phyloP scores from a whole-genome alignment of 2,329 filamentous ascomycete genomes.

The Aspergillus jensenii region DNA sequence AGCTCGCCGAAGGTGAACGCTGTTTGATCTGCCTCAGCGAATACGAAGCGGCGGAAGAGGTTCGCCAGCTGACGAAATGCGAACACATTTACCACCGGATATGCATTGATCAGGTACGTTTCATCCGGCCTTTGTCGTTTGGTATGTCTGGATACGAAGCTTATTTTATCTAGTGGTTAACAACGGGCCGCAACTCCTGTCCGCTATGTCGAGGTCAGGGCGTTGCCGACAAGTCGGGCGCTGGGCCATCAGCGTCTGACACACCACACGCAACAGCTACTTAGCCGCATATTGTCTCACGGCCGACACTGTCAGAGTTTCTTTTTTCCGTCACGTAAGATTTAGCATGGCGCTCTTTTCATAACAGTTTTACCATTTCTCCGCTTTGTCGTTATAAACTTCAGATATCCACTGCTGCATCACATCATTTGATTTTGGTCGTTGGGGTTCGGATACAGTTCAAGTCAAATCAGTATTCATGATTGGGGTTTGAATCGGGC shows the following conservation, averaged over 20 bases:
- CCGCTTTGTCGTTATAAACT: slow-evolving; percentile 12
- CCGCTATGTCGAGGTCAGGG: slow-evolving; percentile 42
- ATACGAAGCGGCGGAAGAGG: slow-evolving; percentile 62
- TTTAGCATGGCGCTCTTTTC: slow-evolving; percentile 33
- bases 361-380: slow-evolving; percentile 28
- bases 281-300: slow-evolving; percentile 9
- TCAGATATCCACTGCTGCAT: slow-evolving; percentile 32
- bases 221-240: slow-evolving; percentile 36
- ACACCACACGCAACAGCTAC: slow-evolving; percentile 17
- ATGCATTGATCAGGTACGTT: slow-evolving; percentile 67
- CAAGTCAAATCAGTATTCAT: slow-evolving; percentile 1
- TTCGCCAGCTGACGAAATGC: slow-evolving; percentile 62
- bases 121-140: background rate
- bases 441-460: slow-evolving; percentile 5
- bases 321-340: slow-evolving; percentile 12
- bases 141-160: slow-evolving; percentile 14
- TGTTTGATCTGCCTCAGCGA: slow-evolving; percentile 68
- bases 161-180: slow-evolving; percentile 60
- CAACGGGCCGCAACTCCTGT: slow-evolving; percentile 50
- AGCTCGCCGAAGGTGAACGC: slow-evolving; percentile 52
- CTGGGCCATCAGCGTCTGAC: slow-evolving; percentile 17
- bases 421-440: slow-evolving; percentile 15
- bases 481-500: background rate
- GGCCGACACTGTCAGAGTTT: slow-evolving; percentile 1
- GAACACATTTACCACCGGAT: slow-evolving; percentile 66